Conservation (phyloP, 2,329 filamentous ascomycete genomes). For the Parascedosporium putredinis region DNA sequence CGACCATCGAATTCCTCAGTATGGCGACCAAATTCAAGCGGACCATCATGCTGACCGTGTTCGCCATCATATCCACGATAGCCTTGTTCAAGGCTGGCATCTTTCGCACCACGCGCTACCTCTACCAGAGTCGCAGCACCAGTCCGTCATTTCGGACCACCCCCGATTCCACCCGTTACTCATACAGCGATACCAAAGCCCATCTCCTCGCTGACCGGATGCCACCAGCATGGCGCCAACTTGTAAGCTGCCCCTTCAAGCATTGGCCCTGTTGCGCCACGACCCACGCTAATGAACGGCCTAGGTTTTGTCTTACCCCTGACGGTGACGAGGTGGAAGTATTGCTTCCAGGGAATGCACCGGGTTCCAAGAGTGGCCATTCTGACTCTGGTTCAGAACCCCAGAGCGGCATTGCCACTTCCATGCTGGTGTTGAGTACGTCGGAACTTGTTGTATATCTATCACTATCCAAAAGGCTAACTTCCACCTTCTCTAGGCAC, state of each 20-base stretch:
- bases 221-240: background rate
- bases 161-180: no score
- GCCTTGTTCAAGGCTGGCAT: background rate
- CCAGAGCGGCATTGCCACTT: conserved; percentile 50
- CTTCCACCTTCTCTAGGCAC: conserved; percentile 30
- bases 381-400: background rate
- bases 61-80: background rate
- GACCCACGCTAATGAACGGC: background rate
- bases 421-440: conserved; percentile 64
- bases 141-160: no score
- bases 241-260: background rate
- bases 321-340: background rate
- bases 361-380: background rate
- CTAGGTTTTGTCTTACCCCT: background rate
- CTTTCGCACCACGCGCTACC: background rate
- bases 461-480: conserved; percentile 8
- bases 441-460: background rate
- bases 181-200: no score
- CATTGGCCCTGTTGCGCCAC: no score
- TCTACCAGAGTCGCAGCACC: background rate
- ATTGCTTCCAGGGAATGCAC: background rate
- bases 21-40: background rate
- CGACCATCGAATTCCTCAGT: background rate
- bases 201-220: background rate
- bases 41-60: background rate